Conservation (phyloP, 1,284 basidiomycete genomes). For the Xerocomus minutiporus region DNA sequence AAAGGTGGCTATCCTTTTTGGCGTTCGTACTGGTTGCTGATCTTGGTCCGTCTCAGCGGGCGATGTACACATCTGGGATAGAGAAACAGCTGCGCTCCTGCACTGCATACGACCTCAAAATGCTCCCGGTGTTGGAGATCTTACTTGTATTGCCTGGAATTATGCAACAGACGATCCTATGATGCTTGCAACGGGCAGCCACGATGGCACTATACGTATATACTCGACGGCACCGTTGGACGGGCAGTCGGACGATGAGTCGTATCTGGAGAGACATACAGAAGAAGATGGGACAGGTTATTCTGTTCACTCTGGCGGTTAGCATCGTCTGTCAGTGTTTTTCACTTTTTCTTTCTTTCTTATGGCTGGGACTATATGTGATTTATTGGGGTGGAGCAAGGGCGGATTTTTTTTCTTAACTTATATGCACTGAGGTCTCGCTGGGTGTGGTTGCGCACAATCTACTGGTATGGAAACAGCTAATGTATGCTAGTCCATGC, state of each 20-base stretch:
- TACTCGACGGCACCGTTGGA: conserved; percentile 47
- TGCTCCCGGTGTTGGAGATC: conserved; percentile 45
- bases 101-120: conserved; percentile 59
- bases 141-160: conserved; percentile 78
- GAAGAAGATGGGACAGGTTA: conserved; percentile 27
- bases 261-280: conserved; percentile 25
- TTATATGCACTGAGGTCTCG: conserved; percentile 16
- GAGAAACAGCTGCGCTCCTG: conserved; percentile 63
- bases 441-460: conserved; percentile 4
- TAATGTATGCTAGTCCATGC: conserved; percentile 28
- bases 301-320: conserved; percentile 31
- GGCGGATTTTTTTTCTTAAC: conserved; percentile 11
- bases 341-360: not conserved
- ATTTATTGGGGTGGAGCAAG: conserved; percentile 16
- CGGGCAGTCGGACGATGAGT: conserved; percentile 21
- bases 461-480: conserved; percentile 21
- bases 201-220: conserved; percentile 67
- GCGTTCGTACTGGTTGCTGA: conserved; percentile 3
- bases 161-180: conserved; percentile 59
- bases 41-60: conserved; percentile 46
- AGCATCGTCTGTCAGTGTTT: conserved; percentile 1
- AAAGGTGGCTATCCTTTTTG: conserved; percentile 48
- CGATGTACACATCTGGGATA: conserved; percentile 81
- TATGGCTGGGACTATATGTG: conserved; percentile 5
- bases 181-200: conserved; percentile 76